Percentiles rank a stretch among this genome's conserved stretches.
These are phyloP conservation scores for Lactarius psammicola DNA, from an alignment of 768 basidiomycete genomes.

Conservation along the genomic window DNA sequence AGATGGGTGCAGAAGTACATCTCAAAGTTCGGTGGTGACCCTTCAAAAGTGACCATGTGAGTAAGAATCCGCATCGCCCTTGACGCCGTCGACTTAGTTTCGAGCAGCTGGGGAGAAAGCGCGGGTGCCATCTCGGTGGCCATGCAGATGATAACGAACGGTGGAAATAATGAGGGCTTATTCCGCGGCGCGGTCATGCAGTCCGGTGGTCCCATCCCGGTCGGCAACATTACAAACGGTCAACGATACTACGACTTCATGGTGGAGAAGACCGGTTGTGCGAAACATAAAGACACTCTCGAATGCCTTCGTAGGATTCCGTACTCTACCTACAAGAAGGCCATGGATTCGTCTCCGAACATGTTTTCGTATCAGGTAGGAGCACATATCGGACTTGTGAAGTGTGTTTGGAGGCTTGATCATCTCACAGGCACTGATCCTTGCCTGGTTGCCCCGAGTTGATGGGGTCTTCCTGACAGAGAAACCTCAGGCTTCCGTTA, in stretches of 20 bases:
- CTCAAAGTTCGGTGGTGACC: constrained; percentile 61
- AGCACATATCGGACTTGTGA: no score
- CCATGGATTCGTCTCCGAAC: constrained; percentile 38
- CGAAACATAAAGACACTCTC: constrained; percentile 38
- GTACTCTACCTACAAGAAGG: constrained; percentile 34
- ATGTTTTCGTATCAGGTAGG: constrained; percentile 38
- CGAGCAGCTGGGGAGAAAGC: constrained; percentile 47
- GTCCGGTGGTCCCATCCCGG: constrained; percentile 41
- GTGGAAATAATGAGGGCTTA: constrained; percentile 39
- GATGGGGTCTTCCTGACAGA: constrained; percentile 33
- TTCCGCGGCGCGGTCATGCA: constrained; percentile 48
- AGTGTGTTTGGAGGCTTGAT: not conserved
- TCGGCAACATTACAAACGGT: constrained; percentile 32
- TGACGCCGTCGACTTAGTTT: constrained; percentile 14
- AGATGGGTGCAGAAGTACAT: constrained; percentile 70
- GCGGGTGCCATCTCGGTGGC: constrained; percentile 54
- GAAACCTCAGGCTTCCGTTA: constrained; percentile 28
- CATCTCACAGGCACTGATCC: constrained; percentile 28
- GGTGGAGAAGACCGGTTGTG: constrained; percentile 42
- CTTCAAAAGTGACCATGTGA: constrained; percentile 56
- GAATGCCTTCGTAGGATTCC: constrained; percentile 44
- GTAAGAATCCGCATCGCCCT: constrained; percentile 23
- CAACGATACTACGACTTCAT: constrained; percentile 45
- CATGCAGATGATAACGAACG: constrained; percentile 44
- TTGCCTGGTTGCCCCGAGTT: constrained; percentile 32